Conservation (phyloP, 2,329 filamentous ascomycete species). For the Colletotrichum viniferum region DNA sequence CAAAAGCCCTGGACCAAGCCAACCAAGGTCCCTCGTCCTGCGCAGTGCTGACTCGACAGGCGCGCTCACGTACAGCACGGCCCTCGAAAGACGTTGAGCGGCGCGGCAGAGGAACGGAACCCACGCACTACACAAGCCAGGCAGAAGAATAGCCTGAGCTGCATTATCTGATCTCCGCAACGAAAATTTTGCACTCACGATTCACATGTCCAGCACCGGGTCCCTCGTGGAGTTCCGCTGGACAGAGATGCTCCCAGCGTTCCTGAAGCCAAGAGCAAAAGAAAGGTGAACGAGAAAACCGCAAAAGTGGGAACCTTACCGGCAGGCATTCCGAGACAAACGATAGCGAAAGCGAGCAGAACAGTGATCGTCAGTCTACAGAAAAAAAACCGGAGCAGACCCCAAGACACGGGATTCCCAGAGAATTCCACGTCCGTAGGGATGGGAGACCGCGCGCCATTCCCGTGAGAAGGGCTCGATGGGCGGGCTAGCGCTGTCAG, state of each 20-base stretch:
- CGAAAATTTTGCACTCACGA: not conserved
- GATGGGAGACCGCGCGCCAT: not conserved
- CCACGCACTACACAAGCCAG: not conserved
- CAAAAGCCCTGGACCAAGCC: not conserved
- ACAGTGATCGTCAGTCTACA: not conserved
- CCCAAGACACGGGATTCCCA: not conserved
- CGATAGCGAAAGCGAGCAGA: not conserved
- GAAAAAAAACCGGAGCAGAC: not conserved
- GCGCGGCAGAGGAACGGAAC: not conserved
- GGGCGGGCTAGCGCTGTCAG: not conserved
- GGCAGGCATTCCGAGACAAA: not conserved
- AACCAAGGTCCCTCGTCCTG: not conserved
- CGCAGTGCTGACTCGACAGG: not conserved
- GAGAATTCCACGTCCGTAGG: not conserved
- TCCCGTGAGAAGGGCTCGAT: not conserved
- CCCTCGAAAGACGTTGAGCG: not conserved
- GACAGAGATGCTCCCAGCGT: not conserved
- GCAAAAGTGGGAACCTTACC: not conserved
- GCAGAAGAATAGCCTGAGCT: not conserved
- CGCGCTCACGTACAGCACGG: not conserved
- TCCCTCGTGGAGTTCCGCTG: not conserved
- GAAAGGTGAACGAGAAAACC: not conserved
- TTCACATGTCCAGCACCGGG: not conserved
- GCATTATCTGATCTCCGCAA: not conserved
- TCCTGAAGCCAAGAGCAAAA: not conserved